Base-by-base conservation (phyloP, 495 filamentous ascomycete genomes). In the Penicillium canescens region DNA sequence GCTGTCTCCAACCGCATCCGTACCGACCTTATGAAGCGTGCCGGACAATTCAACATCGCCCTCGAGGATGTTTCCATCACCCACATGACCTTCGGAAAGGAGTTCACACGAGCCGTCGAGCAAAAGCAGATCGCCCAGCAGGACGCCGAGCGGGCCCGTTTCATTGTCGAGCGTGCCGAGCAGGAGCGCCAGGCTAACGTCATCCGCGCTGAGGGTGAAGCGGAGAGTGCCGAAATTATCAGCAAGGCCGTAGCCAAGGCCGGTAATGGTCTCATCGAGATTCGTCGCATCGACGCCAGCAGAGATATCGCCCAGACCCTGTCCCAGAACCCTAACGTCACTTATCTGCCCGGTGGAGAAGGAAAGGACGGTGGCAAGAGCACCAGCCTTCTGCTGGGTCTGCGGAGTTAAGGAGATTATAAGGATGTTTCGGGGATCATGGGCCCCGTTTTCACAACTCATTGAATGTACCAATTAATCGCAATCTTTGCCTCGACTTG, bases 121-220 rank as follows among this genome's bases (percentile, higher is more conserved):
- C 95, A 99, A 82, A 99, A 99, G 83, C 94, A 99, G 81, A 99
- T 99, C 72, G 94, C 94, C 23, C 94, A 99, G 78, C 94, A 99
- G 74, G 94, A 99, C 68, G 94, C 94, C 53, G 94, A 99, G 81
- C 82, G 94, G 48, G 92, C 93, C 23, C 81, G 94, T 52, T 99
- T 99, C 78, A 92, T 99, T 65, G 94, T 98, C 73, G 94, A 98
- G 86, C 90, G 91, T 66, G 95, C 94, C 55, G 94, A 98, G 84
- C 94, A 98, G 81, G 94, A 98, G 79, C 82, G 94, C 61, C 95
- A 98, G 78, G 94, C 94, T 53, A 97, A 93, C 72, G 94, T 98
- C 60, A 98, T 98, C 72, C 82, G 94, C 41, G 92, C 94, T 21
- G 94, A 98, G 82, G 94, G 94, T 67, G 94, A 99, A 70, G 91